Conservation (phyloP, 2,329 filamentous ascomycete genomes). For the Claviceps pusilla region DNA sequence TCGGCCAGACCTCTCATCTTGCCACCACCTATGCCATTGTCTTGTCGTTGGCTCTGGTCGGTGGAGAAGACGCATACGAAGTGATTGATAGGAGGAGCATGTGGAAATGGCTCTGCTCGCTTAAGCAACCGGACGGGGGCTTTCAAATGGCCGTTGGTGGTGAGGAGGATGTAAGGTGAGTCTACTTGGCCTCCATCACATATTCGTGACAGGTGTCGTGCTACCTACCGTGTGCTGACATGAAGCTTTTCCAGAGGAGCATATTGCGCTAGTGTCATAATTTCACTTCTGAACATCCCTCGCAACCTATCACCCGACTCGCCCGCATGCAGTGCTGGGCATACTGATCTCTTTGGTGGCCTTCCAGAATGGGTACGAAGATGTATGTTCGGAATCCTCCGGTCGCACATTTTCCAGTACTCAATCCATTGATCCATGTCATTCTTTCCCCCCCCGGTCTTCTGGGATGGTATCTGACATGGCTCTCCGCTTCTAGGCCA, state of each 20-base stretch:
- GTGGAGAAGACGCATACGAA: conserved; percentile 56
- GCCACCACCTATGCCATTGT: conserved; percentile 78
- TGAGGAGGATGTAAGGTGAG: conserved; percentile 76
- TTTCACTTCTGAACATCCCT: conserved; percentile 72
- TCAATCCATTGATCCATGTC: conserved; percentile 7
- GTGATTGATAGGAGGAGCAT: conserved; percentile 68
- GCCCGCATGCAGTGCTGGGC: conserved; percentile 47
- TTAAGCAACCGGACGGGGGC: conserved; percentile 82
- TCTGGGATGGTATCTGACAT: conserved; percentile 1
- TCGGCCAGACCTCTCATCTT: conserved; percentile 76
- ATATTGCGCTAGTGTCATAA: conserved; percentile 76
- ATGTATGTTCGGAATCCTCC: conserved; percentile 41
- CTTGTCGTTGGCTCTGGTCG: conserved; percentile 64
- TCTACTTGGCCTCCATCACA: background rate
- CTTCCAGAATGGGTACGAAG: conserved; percentile 66
- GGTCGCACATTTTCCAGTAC: background rate
- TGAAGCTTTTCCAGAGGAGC: conserved; percentile 47
- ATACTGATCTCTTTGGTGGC: conserved; percentile 51
- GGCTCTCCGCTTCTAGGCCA: conserved; percentile 44
- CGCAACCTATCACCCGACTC: conserved; percentile 61
- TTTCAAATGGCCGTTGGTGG: conserved; percentile 76
- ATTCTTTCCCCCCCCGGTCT: conserved; percentile 5
- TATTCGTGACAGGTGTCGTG: conserved; percentile 6
- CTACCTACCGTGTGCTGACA: conserved; percentile 6
- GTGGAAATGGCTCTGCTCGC: conserved; percentile 77